phyloP scores from a whole-genome alignment of 2,329 filamentous ascomycete species.

The Pyrenochaeta sp. region DNA sequence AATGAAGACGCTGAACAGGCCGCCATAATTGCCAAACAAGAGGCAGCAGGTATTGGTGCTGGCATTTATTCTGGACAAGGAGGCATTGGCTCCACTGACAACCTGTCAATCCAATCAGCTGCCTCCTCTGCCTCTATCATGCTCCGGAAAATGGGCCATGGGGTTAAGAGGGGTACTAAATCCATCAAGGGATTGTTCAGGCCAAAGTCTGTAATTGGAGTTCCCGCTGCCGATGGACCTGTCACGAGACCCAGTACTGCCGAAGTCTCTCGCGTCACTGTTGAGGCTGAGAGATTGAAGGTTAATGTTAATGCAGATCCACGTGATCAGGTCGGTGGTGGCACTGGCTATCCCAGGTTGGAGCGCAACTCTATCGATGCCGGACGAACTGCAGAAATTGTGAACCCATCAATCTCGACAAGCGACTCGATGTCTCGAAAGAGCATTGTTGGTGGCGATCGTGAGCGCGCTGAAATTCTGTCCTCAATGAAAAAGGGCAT shows the following conservation, averaged over 20 bases:
- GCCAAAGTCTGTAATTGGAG: conserved; percentile 88
- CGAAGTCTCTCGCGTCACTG: conserved; percentile 93
- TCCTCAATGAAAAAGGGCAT: conserved; percentile 96
- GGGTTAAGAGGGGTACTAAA: conserved; percentile 92
- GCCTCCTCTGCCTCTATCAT: conserved; percentile 90
- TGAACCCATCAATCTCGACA: conserved; percentile 43
- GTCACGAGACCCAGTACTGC: conserved; percentile 73
- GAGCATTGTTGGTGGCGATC: conserved; percentile 90
- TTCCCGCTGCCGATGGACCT: conserved; percentile 72
- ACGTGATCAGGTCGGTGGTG: conserved; percentile 71
- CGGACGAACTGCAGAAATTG: conserved; percentile 54
- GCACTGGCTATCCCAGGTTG: conserved; percentile 82
- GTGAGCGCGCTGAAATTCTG: conserved; percentile 87
- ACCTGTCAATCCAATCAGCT: conserved; percentile 88
- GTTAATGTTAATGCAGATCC: conserved; percentile 79
- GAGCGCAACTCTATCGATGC: conserved; percentile 83
- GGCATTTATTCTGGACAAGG: conserved; percentile 91
- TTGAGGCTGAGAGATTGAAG: conserved; percentile 87
- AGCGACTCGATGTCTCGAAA: conserved; percentile 69
- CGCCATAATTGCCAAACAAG: conserved; percentile 89
- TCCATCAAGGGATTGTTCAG: conserved; percentile 94
- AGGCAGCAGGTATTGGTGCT: conserved; percentile 88
- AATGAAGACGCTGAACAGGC: conserved; percentile 86
- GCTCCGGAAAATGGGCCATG: conserved; percentile 98
- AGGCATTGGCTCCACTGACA: conserved; percentile 93